Evolutionary conservation across 805 yeast species (phyloP), one percentile per base, ranked within the genome.

Genomic region (Monosporozyma aerobia): DNA sequence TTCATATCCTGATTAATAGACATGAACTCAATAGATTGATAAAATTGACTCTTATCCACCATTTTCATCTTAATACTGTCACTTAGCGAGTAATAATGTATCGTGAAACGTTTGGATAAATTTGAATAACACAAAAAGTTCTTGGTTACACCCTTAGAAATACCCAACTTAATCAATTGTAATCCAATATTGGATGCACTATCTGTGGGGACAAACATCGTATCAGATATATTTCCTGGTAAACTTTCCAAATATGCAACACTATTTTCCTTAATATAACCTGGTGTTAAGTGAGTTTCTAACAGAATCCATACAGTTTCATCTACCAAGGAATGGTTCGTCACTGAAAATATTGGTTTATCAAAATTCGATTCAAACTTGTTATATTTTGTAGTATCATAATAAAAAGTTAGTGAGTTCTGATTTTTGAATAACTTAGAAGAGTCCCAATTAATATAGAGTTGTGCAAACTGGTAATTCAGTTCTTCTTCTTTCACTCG

Each of bases 361-460:
- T 69, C 67, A 41, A 59, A 59, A 53, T 54, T 56, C 41, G 49
- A 56, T 46, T 50, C 53, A 50, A 54, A 55, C 46, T 50, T 46
- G 44, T 62, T 60, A 48, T 52, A 49, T 30, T 45, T 50, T 13
- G 53, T 51, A 10, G 54, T 50, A 32, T 63, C 63, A 54, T 69
- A 73, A 14, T 62, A 64, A 54, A 69, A 71, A 47, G 66, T 64
- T n/a, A 63, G 51, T 3, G 51, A 47, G 1, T 57, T 56, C 25
- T 63, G 61, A 40, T 49, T 45, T 3, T 50, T 29, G 39, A 70
- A 72, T 5, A 60, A 46, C 40, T 57, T 56, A 0, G 48, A 30
- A 0, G 81, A 76, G 53, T 80, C 73, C 92, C 95, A 85, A 62
- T 82, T 86, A 41, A 87, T 53, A 62, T 87, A 88, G 2, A 86